Base-by-base conservation (phyloP, 176 grass and related monocot genomes). In the Ensete ventricosum region DNA sequence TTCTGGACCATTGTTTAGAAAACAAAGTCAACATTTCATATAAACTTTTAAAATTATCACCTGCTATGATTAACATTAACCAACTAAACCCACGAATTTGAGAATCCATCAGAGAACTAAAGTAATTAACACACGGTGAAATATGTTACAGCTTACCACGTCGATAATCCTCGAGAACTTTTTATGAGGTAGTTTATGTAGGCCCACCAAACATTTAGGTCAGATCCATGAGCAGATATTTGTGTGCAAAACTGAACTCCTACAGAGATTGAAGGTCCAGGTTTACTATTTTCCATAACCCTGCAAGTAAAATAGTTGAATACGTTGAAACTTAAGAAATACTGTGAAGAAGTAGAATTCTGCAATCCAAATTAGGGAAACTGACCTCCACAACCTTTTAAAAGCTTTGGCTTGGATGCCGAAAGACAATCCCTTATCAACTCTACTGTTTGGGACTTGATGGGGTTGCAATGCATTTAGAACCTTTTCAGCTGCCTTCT, bases 401-500 rank as follows among this genome's bases (percentile, higher is more conserved):
- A 78, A 78, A 89, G 83, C 77, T 87, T 92, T 80, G 79, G 53
- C 54, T 57, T 67, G 64, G 66, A 73, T 8, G n/a, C 9, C n/a
- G 69, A 53, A 67, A 89, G 73, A 78, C 81, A 87, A 53, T 83
- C 77, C 62, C 62, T 66, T 62, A 86, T 84, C 13, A 73, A 11
- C 60, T 87, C 84, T 25, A 53, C 69, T 78, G 78, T 58, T 67
- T 64, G 84, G 90, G 53, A 84, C 64, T 73, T 89, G 82, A 86
- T 84, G 73, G 66, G 80, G 81, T 72, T 82, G 77, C 64, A 92
- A 27, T 19, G 84, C 73, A 80, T 23, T 27, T 62, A 89, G 50
- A 74, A 92, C 64, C 77, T 92, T 92, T 21, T 92, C 84, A 48
- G 84, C 77, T 11, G 76, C 76, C 75, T 92, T 92, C 67, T 87